A percentile compares a stretch with the other conserved stretches of the same genome.
Evolutionary conservation across 179 eudicot species (phyloP).

Genomic region (Corrigiola litoralis): DNA sequence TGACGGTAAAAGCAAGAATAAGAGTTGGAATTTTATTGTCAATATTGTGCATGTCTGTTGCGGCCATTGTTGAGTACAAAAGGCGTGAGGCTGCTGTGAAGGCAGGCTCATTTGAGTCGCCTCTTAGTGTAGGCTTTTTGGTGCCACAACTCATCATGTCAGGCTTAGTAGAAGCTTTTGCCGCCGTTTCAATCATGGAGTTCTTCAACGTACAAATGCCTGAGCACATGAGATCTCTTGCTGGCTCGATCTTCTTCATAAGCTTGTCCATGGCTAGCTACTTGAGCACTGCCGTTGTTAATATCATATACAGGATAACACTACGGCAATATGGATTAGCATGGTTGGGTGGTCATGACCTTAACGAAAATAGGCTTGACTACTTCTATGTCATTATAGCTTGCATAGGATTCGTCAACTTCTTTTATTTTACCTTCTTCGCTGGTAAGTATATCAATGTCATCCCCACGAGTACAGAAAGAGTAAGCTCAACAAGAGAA

Average conservation of each 20-base stretch:
- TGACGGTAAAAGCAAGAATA: constrained; percentile 33
- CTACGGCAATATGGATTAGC: constrained; percentile 21
- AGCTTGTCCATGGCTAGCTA: constrained; percentile 58
- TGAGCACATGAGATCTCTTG: constrained; percentile 59
- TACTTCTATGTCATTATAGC: constrained; percentile 51
- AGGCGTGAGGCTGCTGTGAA: constrained; percentile 41
- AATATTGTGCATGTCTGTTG: constrained; percentile 43
- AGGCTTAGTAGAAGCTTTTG: constrained; percentile 57
- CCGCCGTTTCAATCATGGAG: constrained; percentile 61
- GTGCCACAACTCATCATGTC: constrained; percentile 54
- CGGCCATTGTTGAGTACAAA: constrained; percentile 33
- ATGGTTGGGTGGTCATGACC: constrained; percentile 77
- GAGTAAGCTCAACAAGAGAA: background rate
- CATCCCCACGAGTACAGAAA: background rate
- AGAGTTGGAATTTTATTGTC: constrained; percentile 60
- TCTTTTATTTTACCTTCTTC: constrained; percentile 43
- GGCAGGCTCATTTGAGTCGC: constrained; percentile 35
- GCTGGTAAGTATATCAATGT: constrained; percentile 37
- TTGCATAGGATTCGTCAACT: constrained; percentile 36
- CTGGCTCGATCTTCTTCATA: constrained; percentile 54
- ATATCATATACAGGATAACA: constrained; percentile 34
- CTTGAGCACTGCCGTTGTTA: constrained; percentile 41
- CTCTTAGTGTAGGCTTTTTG: constrained; percentile 28
- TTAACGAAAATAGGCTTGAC: constrained; percentile 52
- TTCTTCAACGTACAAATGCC: constrained; percentile 58